phyloP scores from a whole-genome alignment of 129 eudicot genomes.

The Artemisia annua region DNA sequence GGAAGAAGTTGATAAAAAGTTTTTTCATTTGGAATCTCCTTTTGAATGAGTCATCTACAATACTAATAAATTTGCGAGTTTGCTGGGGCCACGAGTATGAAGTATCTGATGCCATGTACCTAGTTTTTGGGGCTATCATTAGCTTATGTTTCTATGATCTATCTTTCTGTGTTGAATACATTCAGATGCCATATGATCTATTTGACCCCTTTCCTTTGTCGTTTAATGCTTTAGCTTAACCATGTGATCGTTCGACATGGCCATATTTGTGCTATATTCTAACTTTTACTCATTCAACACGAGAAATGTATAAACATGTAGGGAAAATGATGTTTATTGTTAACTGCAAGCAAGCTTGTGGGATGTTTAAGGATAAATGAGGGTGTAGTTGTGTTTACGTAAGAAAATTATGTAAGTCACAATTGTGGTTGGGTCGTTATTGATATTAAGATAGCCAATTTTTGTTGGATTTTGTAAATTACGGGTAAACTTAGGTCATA shows the following conservation, averaged over 20 bases:
- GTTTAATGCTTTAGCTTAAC: neutral
- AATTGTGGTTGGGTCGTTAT: no score
- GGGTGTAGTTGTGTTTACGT: no score
- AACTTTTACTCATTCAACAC: no score
- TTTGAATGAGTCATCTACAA: conserved; percentile 27
- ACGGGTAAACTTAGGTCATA: no score
- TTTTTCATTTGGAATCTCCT: conserved; percentile 23
- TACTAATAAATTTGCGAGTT: conserved; percentile 26
- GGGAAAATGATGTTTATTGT: no score
- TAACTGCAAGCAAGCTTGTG: no score
- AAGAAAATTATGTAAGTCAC: no score
- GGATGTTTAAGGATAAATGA: conserved; percentile 4
- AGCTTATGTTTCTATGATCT: neutral
- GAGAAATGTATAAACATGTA: no score
- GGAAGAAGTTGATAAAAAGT: conserved; percentile 27
- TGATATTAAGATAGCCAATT: neutral
- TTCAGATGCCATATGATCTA: neutral
- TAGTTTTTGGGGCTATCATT: conserved; percentile 24
- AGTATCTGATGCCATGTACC: conserved; percentile 30
- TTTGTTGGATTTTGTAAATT: no score
- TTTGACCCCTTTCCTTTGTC: neutral
- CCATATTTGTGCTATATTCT: no score
- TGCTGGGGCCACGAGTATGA: conserved; percentile 26
- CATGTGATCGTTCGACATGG: no score
- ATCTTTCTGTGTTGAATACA: conserved; percentile 11